phyloP scores from a whole-genome alignment of 805 yeast species.

The Wickerhamiella domercqiae region DNA sequence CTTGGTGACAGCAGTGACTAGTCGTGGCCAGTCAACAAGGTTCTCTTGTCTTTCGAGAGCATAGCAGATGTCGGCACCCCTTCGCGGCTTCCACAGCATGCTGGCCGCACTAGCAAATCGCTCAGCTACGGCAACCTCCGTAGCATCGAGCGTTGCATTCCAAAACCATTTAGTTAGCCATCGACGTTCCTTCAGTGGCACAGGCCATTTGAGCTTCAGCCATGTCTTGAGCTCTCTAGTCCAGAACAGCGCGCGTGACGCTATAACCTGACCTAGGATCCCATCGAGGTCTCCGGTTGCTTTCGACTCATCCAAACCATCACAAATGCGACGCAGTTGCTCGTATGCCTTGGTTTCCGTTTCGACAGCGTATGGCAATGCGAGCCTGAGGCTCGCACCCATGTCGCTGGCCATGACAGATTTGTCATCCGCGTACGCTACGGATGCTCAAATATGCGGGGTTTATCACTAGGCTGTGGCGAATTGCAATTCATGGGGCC shows the following conservation, averaged over 20 bases:
- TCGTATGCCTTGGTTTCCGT: constrained; percentile 49
- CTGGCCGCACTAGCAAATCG: constrained; percentile 50
- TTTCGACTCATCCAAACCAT: constrained; percentile 65
- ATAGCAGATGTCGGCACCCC: constrained; percentile 21
- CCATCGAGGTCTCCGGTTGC: constrained; percentile 64
- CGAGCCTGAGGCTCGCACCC: background rate
- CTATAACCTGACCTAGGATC: constrained; percentile 38
- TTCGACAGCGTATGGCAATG: constrained; percentile 63
- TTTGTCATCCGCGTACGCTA: no score
- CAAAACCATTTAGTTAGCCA: constrained; percentile 55
- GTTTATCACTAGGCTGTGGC: no score
- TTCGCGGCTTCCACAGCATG: constrained; percentile 35
- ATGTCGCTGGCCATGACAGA: no score
- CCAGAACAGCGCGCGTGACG: constrained; percentile 68
- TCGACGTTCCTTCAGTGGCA: constrained; percentile 53
- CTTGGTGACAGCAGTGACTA: constrained; percentile 26
- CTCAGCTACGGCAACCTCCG: constrained; percentile 47
- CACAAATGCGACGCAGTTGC: constrained; percentile 64
- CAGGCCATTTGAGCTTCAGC: constrained; percentile 58
- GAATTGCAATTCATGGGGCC: no score
- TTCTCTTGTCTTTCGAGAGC: constrained; percentile 29
- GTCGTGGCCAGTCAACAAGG: constrained; percentile 36
- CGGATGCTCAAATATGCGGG: no score
- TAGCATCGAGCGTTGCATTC: constrained; percentile 53
- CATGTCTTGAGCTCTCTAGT: constrained; percentile 71